These are phyloP conservation scores for Starmerella khaoyaiensis DNA, from an alignment of 805 yeast genomes.

Conservation along the genomic window DNA sequence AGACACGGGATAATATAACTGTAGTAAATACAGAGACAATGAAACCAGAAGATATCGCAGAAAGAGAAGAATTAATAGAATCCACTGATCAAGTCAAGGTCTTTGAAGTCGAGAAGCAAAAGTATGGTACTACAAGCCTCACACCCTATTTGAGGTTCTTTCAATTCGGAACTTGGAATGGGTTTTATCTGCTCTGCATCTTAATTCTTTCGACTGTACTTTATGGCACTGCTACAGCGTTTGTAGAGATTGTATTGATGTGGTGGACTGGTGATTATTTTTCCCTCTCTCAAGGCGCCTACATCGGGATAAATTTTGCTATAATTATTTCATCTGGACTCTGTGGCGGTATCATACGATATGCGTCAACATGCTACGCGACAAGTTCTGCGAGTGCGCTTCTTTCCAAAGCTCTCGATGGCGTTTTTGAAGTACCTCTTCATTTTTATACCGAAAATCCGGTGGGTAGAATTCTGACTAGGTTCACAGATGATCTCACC, in stretches of 20 bases:
- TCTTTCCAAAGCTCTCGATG: conserved; percentile 45
- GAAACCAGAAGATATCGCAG: too few species aligned
- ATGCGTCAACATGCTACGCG: neutral
- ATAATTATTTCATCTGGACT: conserved; percentile 18
- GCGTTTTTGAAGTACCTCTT: conserved; percentile 63
- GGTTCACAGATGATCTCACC: conserved; percentile 80
- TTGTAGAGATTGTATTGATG: conserved; percentile 4
- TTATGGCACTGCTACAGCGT: conserved; percentile 34
- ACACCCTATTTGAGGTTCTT: too few species aligned
- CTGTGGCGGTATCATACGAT: neutral
- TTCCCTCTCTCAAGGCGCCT: conserved; percentile 35
- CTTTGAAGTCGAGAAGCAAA: too few species aligned
- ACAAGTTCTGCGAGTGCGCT: conserved; percentile 40
- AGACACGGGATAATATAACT: too few species aligned
- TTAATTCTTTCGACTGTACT: neutral
- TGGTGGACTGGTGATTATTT: neutral
- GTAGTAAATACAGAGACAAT: too few species aligned
- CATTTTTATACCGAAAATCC: conserved; percentile 71
- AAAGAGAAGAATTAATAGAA: too few species aligned
- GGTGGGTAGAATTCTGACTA: conserved; percentile 66
- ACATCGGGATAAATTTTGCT: conserved; percentile 55
- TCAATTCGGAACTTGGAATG: too few species aligned
- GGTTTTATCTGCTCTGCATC: too few species aligned
- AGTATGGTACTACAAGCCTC: too few species aligned
- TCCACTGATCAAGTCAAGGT: too few species aligned